These are phyloP conservation scores for Puya raimondii DNA, from an alignment of 176 grass and related monocot species.

Conservation along the genomic window DNA sequence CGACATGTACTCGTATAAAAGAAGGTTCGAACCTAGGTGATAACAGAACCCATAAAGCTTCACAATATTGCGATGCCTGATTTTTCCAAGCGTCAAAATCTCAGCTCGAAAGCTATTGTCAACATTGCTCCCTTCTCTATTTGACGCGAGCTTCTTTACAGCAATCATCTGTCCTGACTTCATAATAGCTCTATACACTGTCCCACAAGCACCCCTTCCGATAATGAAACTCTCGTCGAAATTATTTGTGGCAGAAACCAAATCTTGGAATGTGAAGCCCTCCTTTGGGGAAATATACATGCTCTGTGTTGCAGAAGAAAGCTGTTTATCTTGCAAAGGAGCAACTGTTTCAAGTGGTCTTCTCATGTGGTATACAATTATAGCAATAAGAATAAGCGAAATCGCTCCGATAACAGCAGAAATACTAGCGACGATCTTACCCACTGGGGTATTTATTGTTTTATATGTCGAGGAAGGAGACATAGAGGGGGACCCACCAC, in stretches of 20 bases:
- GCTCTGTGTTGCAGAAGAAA: constrained; percentile 30
- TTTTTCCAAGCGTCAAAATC: constrained; percentile 96
- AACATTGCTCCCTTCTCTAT: constrained; percentile 81
- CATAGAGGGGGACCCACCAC: constrained; percentile 38
- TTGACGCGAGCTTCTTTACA: constrained; percentile 90
- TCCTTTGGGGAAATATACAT: constrained; percentile 61
- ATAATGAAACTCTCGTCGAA: constrained; percentile 80
- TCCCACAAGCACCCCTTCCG: constrained; percentile 81
- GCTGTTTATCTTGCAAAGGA: constrained; percentile 75
- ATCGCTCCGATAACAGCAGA: constrained; percentile 79
- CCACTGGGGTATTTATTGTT: constrained; percentile 32
- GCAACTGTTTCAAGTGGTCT: constrained; percentile 83
- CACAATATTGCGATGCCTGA: constrained; percentile 95
- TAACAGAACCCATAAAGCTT: constrained; percentile 91
- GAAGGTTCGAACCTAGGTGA: constrained; percentile 88
- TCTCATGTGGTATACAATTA: constrained; percentile 80
- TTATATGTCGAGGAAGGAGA: constrained; percentile 23
- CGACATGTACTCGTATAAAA: constrained; percentile 91
- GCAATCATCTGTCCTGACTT: constrained; percentile 60
- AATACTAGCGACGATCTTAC: constrained; percentile 82
- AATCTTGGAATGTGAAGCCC: constrained; percentile 79
- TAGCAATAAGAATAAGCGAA: constrained; percentile 84
- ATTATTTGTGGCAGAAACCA: constrained; percentile 79
- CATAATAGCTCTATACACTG: constrained; percentile 78
- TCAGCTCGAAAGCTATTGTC: constrained; percentile 93